Evolutionary conservation across 257 asterid genomes (phyloP).

Genomic region (Solanum okadae): DNA sequence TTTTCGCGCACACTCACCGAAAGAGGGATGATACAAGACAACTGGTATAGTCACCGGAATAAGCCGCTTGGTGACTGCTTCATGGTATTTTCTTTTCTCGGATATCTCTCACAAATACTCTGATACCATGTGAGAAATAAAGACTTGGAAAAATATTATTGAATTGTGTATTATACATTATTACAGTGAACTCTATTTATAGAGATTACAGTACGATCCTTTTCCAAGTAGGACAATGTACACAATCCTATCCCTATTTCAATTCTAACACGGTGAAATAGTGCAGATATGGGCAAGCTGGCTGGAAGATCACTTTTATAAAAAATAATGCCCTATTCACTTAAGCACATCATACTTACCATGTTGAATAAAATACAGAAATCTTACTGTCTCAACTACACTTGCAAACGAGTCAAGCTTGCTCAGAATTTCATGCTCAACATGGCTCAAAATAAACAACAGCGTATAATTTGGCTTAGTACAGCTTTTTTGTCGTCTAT

Average conservation of each 20-base stretch:
- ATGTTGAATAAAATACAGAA: neutral
- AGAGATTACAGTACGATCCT: neutral
- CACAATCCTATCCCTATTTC: neutral
- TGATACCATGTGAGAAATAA: neutral
- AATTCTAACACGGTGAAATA: neutral
- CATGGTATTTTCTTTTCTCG: neutral
- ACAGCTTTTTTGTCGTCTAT: neutral
- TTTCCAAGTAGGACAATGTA: neutral
- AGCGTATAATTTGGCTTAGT: neutral
- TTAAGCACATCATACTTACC: neutral
- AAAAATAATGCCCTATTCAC: neutral
- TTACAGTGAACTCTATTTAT: neutral
- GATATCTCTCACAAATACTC: neutral
- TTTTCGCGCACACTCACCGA: neutral
- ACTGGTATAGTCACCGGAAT: neutral
- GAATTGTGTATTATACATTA: neutral
- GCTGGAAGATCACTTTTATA: neutral
- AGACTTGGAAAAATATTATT: neutral
- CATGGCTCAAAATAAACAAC: neutral
- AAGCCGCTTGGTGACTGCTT: neutral
- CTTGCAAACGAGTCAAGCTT: neutral
- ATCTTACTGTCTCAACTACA: neutral
- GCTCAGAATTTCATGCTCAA: neutral
- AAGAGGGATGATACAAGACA: neutral
- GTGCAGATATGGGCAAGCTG: no score